A percentile compares a stretch with the other conserved stretches of the same genome.
Evolutionary conservation across 1,139 yeast genomes (phyloP).

Genomic region (Yamadazyma taylorii): DNA sequence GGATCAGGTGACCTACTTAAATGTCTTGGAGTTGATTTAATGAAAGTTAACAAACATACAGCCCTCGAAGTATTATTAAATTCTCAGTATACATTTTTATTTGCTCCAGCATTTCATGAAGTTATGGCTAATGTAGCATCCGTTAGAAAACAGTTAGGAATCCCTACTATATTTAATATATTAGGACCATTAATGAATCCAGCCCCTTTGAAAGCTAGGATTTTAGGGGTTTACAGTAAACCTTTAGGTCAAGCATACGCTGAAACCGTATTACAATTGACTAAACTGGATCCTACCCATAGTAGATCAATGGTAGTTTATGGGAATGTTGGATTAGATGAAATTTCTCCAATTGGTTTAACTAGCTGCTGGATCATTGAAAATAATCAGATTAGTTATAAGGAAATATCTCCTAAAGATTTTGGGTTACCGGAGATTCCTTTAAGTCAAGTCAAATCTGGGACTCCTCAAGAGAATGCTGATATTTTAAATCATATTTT

Average conservation of each 20-base stretch:
- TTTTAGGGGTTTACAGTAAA: slow-evolving; percentile 86
- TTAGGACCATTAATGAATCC: slow-evolving; percentile 94
- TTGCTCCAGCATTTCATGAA: slow-evolving; percentile 95
- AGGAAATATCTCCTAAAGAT: slow-evolving; percentile 57
- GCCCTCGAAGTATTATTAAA: slow-evolving; percentile 61
- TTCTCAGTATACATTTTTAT: slow-evolving; percentile 69
- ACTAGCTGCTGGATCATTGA: slow-evolving; percentile 79
- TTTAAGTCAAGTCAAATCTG: slow-evolving; percentile 67
- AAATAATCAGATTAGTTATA: slow-evolving; percentile 37
- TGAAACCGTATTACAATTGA: slow-evolving; percentile 64
- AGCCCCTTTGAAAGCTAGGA: slow-evolving; percentile 75
- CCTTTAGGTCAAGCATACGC: slow-evolving; percentile 82
- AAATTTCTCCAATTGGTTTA: slow-evolving; percentile 83
- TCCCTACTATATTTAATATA: slow-evolving; percentile 91
- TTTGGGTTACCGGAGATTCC: slow-evolving; percentile 81
- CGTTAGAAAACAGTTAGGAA: slow-evolving; percentile 73
- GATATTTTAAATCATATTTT: slow-evolving; percentile 55
- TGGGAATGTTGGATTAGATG: slow-evolving; percentile 90
- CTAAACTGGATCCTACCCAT: slow-evolving; percentile 41
- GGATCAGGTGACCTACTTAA: slow-evolving; percentile 90
- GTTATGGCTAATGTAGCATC: slow-evolving; percentile 84
- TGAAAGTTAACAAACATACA: slow-evolving; percentile 62
- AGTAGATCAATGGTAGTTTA: slow-evolving; percentile 80
- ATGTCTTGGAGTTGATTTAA: slow-evolving; percentile 73
- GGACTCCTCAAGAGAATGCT: slow-evolving; percentile 88